These are phyloP conservation scores for Nitzschia sp. DNA, from an alignment of 108 stramenopile genomes.

Conservation along the genomic window DNA sequence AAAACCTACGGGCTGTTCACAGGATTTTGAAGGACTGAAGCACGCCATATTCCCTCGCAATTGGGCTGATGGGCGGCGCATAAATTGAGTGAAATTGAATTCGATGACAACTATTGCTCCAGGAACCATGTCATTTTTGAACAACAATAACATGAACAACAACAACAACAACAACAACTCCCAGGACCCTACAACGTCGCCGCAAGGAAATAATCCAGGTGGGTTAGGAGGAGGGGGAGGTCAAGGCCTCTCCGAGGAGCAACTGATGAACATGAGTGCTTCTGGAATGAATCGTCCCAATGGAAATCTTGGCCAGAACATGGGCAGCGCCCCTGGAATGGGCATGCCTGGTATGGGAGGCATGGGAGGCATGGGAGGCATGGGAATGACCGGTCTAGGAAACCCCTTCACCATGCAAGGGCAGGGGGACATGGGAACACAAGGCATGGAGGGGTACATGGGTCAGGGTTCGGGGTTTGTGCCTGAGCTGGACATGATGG, in stretches of 20 bases:
- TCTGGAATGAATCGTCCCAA: background rate
- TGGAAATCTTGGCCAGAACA: constrained; percentile 10
- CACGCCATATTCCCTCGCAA: background rate
- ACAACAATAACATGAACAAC: constrained; percentile 4
- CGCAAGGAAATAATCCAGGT: background rate
- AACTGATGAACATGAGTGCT: constrained; percentile 16
- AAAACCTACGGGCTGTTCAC: constrained; percentile 5
- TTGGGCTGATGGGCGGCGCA: background rate
- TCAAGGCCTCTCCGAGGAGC: constrained; percentile 6
- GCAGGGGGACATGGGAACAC: constrained; percentile 13
- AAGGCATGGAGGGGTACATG: constrained; percentile 13
- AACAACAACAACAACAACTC: background rate
- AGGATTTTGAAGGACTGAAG: constrained; percentile 2
- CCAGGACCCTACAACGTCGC: background rate
- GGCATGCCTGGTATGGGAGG: constrained; percentile 12
- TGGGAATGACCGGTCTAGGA: constrained; percentile 14
- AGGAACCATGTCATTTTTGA: background rate
- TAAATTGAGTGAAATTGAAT: background rate
- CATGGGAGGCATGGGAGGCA: constrained; percentile 16
- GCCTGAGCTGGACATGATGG: constrained; percentile 33
- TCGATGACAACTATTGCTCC: background rate
- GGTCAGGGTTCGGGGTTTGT: constrained; percentile 12
- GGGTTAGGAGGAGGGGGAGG: background rate
- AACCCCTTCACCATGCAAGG: constrained; percentile 21
- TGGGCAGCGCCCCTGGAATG: constrained; percentile 15